Evolutionary conservation across 768 basidiomycete species (phyloP).

Genomic region (Psilocybe tampanensis): DNA sequence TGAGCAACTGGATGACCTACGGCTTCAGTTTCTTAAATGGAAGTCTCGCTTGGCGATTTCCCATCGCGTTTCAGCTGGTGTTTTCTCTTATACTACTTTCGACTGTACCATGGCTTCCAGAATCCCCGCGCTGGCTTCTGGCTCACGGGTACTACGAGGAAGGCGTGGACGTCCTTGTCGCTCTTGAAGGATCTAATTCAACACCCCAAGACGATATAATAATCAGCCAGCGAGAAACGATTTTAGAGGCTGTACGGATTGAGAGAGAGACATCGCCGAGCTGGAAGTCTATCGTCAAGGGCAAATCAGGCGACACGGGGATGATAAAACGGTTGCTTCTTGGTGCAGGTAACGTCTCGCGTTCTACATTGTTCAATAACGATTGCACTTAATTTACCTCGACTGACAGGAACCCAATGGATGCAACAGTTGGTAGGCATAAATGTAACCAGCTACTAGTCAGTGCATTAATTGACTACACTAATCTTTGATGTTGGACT

Average conservation of each 20-base stretch:
- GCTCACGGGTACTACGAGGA: slow-evolving; percentile 46
- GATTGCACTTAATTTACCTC: background rate
- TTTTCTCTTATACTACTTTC: slow-evolving; percentile 46
- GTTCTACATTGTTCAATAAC: background rate
- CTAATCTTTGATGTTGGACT: background rate
- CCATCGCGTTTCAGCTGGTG: slow-evolving; percentile 51
- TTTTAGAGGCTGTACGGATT: slow-evolving; percentile 44
- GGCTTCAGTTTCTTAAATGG: slow-evolving; percentile 48
- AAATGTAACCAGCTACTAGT: slow-evolving; percentile 59
- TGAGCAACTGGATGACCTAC: slow-evolving; percentile 58
- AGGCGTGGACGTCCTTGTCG: slow-evolving; percentile 43
- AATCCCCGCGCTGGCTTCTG: slow-evolving; percentile 51
- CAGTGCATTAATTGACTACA: slow-evolving; percentile 5
- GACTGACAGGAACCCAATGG: slow-evolving; percentile 43
- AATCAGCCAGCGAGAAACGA: slow-evolving; percentile 40
- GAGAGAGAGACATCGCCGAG: slow-evolving; percentile 43
- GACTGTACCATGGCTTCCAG: slow-evolving; percentile 52
- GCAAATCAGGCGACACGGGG: slow-evolving; percentile 45
- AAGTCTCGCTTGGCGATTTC: slow-evolving; percentile 50
- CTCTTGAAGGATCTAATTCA: slow-evolving; percentile 41
- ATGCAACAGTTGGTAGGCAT: slow-evolving; percentile 56
- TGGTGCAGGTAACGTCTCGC: slow-evolving; percentile 38
- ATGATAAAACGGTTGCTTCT: slow-evolving; percentile 46
- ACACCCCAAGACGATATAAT: slow-evolving; percentile 38
- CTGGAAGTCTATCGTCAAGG: slow-evolving; percentile 43